Evolutionary conservation across 2,329 filamentous ascomycete species (phyloP).

Genomic region (Sphaerulina vaccinii): DNA sequence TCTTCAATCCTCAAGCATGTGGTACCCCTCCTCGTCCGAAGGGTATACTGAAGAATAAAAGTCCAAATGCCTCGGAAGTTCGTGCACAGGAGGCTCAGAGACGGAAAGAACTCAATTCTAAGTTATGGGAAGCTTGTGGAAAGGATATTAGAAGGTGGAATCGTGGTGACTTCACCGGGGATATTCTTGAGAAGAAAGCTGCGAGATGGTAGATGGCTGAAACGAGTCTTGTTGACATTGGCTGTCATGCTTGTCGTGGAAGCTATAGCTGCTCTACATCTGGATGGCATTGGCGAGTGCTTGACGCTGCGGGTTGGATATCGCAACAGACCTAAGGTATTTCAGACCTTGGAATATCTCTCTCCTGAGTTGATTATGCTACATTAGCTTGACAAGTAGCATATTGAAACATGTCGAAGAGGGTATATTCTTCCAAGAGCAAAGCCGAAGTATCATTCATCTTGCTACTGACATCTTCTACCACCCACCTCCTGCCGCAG

Average conservation of each 20-base stretch:
- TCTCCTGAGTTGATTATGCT: neutral
- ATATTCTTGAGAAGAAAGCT: slow-evolving; percentile 31
- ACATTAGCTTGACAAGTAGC: too few relatives aligned
- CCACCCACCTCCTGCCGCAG: slow-evolving; percentile 93
- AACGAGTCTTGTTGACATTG: too few relatives aligned
- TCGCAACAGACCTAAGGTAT: too few relatives aligned
- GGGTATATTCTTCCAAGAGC: neutral
- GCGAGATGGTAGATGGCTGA: slow-evolving; percentile 32
- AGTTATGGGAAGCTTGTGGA: slow-evolving; percentile 36
- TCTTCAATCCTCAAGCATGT: slow-evolving; percentile 1
- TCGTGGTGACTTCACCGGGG: slow-evolving; percentile 36
- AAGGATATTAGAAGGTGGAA: slow-evolving; percentile 37
- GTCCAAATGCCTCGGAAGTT: neutral
- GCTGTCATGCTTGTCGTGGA: too few relatives aligned
- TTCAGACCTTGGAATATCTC: too few relatives aligned
- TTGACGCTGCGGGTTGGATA: too few relatives aligned
- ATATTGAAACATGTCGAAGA: neutral
- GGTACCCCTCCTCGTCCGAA: slow-evolving; percentile 1
- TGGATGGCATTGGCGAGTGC: too few relatives aligned
- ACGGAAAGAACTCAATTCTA: slow-evolving; percentile 26
- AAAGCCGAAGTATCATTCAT: neutral
- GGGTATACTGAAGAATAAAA: slow-evolving; percentile 1
- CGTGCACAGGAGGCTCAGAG: slow-evolving; percentile 17
- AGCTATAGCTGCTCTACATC: too few relatives aligned
- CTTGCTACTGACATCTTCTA: slow-evolving; percentile 48